These are phyloP conservation scores for Medicago arabica DNA, from an alignment of 306 rosid species.

Conservation along the genomic window DNA sequence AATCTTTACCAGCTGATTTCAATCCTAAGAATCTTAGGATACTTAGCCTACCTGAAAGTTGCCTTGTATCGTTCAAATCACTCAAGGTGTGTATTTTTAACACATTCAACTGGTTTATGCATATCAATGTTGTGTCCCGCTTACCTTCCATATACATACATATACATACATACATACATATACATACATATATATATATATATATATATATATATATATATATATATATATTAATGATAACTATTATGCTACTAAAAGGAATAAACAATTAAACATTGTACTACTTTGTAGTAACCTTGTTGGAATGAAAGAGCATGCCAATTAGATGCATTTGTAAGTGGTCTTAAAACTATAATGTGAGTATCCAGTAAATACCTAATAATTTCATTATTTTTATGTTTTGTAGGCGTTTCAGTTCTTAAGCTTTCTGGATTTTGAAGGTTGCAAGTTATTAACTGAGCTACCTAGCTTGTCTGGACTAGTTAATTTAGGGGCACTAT, in stretches of 20 bases:
- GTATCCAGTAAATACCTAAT: background rate
- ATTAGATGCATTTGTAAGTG: no score
- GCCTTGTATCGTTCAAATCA: background rate
- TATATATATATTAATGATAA: no score
- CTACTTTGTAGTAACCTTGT: no score
- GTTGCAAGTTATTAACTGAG: background rate
- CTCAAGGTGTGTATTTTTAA: background rate
- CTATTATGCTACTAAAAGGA: no score
- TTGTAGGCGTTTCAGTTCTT: background rate
- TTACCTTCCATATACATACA: no score
- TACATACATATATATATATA: no score
- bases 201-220: no score
- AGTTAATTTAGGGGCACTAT: background rate
- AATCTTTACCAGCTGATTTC: slow-evolving; percentile 25
- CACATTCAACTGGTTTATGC: background rate
- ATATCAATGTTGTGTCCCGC: no score
- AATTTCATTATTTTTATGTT: background rate
- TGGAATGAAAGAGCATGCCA: no score
- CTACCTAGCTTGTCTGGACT: background rate
- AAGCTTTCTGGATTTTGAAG: slow-evolving; percentile 5
- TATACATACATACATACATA: no score
- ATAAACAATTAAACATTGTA: no score
- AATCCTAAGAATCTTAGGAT: background rate
- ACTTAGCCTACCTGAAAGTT: slow-evolving; percentile 14
- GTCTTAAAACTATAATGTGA: background rate